Conservation (phyloP, 140 eudicot species). For the Cichorium intybus region DNA sequence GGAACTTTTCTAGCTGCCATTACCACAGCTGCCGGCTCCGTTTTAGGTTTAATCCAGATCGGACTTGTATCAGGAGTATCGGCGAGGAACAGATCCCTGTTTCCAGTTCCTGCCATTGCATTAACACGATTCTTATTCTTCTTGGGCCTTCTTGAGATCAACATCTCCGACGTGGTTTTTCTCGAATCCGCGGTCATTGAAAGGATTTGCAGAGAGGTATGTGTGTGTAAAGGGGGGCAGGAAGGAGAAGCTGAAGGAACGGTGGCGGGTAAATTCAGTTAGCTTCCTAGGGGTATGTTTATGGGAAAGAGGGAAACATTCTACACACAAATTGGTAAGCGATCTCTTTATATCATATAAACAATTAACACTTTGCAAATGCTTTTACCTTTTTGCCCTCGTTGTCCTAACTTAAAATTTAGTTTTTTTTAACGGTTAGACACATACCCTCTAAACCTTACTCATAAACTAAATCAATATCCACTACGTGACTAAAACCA, state of each 20-base stretch:
- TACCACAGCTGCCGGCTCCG: neutral
- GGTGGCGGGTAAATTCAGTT: conserved; percentile 47
- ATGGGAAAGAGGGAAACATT: conserved; percentile 26
- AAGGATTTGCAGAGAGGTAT: neutral
- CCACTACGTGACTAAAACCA: too few relatives aligned
- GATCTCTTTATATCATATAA: neutral
- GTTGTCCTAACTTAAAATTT: too few relatives aligned
- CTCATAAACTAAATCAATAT: too few relatives aligned
- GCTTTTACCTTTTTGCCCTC: neutral
- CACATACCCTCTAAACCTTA: too few relatives aligned
- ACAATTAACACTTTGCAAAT: neutral
- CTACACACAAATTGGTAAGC: conserved; percentile 2
- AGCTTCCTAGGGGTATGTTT: neutral
- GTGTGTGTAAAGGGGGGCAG: conserved; percentile 7
- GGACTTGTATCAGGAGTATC: conserved; percentile 22
- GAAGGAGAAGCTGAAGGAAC: conserved; percentile 23
- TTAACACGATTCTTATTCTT: conserved; percentile 21
- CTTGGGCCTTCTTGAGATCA: conserved; percentile 28
- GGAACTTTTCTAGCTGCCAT: conserved; percentile 23
- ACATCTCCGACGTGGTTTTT: conserved; percentile 32
- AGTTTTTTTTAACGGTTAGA: too few relatives aligned
- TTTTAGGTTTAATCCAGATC: conserved; percentile 15
- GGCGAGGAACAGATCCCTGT: neutral
- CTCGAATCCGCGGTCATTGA: conserved; percentile 37
- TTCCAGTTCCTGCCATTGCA: neutral